Evolutionary conservation across 345 rosid species (phyloP).

Genomic region (Psidium friedrichsthalianum): DNA sequence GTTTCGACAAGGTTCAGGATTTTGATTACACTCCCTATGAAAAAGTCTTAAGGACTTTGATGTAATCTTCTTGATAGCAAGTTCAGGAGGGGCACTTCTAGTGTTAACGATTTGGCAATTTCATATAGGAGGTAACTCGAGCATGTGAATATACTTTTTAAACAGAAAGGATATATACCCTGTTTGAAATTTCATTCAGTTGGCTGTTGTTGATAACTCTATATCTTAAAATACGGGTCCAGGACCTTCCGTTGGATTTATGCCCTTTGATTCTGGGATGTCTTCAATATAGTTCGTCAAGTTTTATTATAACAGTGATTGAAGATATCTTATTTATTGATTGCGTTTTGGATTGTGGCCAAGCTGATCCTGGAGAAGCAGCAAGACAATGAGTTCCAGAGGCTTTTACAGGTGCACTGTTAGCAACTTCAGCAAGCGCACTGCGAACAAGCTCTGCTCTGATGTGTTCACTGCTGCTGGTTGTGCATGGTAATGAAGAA

Average conservation of each 20-base stretch:
- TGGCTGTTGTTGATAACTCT: neutral
- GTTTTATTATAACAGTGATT: neutral
- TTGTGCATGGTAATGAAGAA: slow-evolving; percentile 20
- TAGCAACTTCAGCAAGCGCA: slow-evolving; percentile 26
- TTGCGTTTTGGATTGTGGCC: too few species aligned
- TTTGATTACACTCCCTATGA: neutral
- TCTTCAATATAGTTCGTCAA: neutral
- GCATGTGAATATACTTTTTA: too few species aligned
- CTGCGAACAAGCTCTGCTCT: slow-evolving; percentile 26
- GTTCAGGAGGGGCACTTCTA: neutral
- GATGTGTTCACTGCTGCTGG: slow-evolving; percentile 33
- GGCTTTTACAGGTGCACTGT: slow-evolving; percentile 37
- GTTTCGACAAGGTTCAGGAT: neutral
- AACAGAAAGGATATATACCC: neutral
- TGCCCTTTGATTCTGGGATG: neutral
- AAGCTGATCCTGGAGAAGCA: too few species aligned
- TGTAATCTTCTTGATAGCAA: neutral
- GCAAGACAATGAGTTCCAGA: slow-evolving; percentile 4
- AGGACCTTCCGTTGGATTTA: neutral
- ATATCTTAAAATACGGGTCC: neutral
- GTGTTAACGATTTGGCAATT: neutral
- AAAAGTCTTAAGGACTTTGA: neutral
- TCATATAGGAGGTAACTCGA: neutral
- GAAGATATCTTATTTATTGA: neutral
- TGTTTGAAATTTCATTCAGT: neutral